Evolutionary conservation across 2,329 filamentous ascomycete genomes (phyloP), one percentile per base, ranked within the genome.

Genomic region (Pseudopyricularia cyperi): DNA sequence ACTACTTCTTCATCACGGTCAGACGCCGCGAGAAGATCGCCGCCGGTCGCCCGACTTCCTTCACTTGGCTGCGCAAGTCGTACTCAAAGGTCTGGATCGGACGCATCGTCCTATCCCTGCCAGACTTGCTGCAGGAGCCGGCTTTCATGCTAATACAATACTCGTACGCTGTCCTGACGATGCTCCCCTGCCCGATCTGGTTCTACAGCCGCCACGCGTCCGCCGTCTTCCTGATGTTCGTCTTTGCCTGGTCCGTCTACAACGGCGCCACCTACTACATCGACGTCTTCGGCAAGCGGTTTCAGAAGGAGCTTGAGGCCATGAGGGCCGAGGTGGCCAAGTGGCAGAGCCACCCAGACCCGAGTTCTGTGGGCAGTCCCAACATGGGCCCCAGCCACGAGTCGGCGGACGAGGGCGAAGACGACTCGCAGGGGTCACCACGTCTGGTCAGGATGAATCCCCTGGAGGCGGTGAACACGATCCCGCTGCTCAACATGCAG

Each of bases 231-330:
- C 73, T 98, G 46, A 73, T 84, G 52, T 70, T 79, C 2, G 82
- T 98, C n/a, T 97, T 98, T 63, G 75, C 81, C 44, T 96, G 90
- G 89, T 94, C 88, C 59, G 85, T 96, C 52, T 94, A 96, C 71
- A 98, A 98, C 60, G 93, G 93, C 32, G 89, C 93, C 17, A 97
- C 90, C 0, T 98, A 87, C 67, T 98, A 98, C 68, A 97, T 98
- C 62, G 93, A 98, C 61, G 88, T 97, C 2, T 98, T 97, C 65
- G 93, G 94, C 52, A 95, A 87, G 61, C 82, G 90, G 2, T 97
- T 98, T 74, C 89, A 98, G 72, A 95, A 91, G 63, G 93, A 98
- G 66, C 75, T 98, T 12, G 90, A 98, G 64, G 78, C 84, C 51
- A 78, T 98, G 70, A 90, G 86, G 68, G 80, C 80, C 52, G 93